Percentiles rank a stretch among this genome's conserved stretches.
These are phyloP conservation scores for Ophiostoma angusticollis DNA, from an alignment of 2,329 filamentous ascomycete genomes.

Conservation along the genomic window DNA sequence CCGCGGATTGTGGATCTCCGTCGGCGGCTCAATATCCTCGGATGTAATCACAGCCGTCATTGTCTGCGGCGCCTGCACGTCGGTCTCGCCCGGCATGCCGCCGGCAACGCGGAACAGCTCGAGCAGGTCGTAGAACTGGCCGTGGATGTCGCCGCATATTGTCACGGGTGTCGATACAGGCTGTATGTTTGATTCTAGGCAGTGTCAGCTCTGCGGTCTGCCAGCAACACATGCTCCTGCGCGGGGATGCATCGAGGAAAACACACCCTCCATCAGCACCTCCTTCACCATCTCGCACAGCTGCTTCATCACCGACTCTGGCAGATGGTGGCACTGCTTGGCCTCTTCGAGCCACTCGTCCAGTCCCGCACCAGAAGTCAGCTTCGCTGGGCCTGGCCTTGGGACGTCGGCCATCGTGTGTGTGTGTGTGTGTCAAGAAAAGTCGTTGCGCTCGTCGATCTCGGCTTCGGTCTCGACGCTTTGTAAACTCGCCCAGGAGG, in stretches of 20 bases:
- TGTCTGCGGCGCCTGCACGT: slow-evolving; percentile 55
- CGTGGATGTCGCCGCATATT: slow-evolving; percentile 95
- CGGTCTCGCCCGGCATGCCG: slow-evolving; percentile 81
- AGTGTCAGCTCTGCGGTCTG: no score
- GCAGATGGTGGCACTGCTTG: slow-evolving; percentile 93
- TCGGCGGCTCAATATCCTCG: slow-evolving; percentile 85
- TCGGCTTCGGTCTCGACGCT: background rate
- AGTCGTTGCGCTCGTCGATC: background rate
- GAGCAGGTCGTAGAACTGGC: slow-evolving; percentile 94
- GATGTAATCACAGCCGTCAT: slow-evolving; percentile 66
- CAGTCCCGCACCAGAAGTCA: slow-evolving; percentile 70
- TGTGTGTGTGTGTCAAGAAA: background rate
- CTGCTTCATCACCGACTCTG: slow-evolving; percentile 95
- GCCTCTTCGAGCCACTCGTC: slow-evolving; percentile 96
- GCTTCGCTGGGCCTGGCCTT: slow-evolving; percentile 78
- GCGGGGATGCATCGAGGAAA: no score
- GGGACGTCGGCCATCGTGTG: slow-evolving; percentile 45
- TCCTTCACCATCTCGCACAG: slow-evolving; percentile 98
- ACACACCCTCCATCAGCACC: slow-evolving; percentile 86
- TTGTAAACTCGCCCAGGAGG: background rate
- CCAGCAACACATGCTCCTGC: no score
- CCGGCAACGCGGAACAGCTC: slow-evolving; percentile 95
- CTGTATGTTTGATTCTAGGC: slow-evolving; percentile 88
- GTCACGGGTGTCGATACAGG: slow-evolving; percentile 95
- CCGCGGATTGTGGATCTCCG: slow-evolving; percentile 77